These are phyloP conservation scores for Xylaria sp. DNA, from an alignment of 2,329 filamentous ascomycete species.

Conservation along the genomic window DNA sequence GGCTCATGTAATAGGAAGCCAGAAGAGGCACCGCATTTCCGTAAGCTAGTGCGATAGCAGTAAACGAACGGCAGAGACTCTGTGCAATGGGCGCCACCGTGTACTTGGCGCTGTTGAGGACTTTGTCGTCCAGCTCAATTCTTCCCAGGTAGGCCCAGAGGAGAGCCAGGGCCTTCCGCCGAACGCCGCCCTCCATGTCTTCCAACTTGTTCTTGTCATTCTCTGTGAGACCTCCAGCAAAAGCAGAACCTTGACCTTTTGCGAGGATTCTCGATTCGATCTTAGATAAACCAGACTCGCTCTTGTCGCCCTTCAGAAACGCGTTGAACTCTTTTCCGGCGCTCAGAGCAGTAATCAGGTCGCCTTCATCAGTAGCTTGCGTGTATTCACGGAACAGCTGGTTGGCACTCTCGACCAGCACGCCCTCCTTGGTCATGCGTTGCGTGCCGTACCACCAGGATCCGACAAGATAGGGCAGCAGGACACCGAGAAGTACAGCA, in stretches of 20 bases:
- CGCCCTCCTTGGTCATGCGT: constrained; percentile 84
- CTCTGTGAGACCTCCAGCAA: constrained; percentile 55
- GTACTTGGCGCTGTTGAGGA: constrained; percentile 79
- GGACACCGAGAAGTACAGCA: constrained; percentile 77
- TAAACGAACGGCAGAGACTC: constrained; percentile 78
- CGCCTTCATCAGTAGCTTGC: constrained; percentile 74
- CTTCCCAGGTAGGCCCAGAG: constrained; percentile 94
- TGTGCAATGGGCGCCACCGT: constrained; percentile 84
- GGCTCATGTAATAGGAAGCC: constrained; percentile 73
- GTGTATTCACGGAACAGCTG: constrained; percentile 91
- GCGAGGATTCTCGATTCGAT: constrained; percentile 76
- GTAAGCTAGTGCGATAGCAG: constrained; percentile 81
- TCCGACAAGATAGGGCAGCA: constrained; percentile 88
- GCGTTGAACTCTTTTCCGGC: constrained; percentile 79
- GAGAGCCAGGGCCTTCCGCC: constrained; percentile 80
- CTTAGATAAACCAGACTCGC: constrained; percentile 74
- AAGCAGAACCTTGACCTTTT: constrained; percentile 47
- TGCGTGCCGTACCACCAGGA: constrained; percentile 99
- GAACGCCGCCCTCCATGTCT: constrained; percentile 71
- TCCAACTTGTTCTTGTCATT: constrained; percentile 75
- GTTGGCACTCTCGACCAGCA: constrained; percentile 88
- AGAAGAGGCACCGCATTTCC: constrained; percentile 77
- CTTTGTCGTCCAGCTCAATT: constrained; percentile 72
- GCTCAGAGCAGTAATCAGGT: constrained; percentile 75
- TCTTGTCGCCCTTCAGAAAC: constrained; percentile 69